Base-by-base conservation (phyloP, 2,329 filamentous ascomycete genomes). In the Coleophoma eucalyptorum region DNA sequence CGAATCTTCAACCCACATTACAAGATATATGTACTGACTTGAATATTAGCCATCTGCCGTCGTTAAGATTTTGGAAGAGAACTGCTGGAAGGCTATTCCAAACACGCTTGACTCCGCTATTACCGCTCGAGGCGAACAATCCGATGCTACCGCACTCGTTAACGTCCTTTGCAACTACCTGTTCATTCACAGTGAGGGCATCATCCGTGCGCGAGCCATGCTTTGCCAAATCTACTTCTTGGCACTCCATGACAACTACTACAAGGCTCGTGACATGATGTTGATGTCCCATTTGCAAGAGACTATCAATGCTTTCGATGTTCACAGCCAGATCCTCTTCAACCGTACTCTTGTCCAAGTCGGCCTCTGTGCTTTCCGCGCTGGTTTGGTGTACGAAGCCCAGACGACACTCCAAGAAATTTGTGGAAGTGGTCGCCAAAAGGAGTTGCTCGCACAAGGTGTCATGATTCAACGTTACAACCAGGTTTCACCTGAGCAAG, bases 201-300 rank as follows among this genome's bases (percentile, higher is more conserved):
- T 99, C 64, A 92, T 97, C 65, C 87, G 93, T 58, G 95, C 93
- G 53, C 87, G 94, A 53, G 93, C 94, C 43, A 97, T 99, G 92
- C 81, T 99, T 55, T 97, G 90, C 79, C 91, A 97, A 74, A 94
- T 99, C 57, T 99, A 99, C 78, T 96, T 96, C 84, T 80, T 97
- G 62, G 94, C 94, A 46, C 82, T 99, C 48, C 94, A 99, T 73
- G 92, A 97, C 73, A 87, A 96, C 64, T 99, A 97, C 80, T 97
- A 96, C 81, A 90, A 89, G 73, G 89, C 94, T 65, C 89, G 94
- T 60, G 95, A 99, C 72, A 93, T 99, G 88, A 96, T 97, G 87
- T 84, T 99, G 71, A 99, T 99, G 91, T 99, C 94, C 16, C 94
- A 99, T 76, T 78, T 99, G 67, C 93, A 97, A 68, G 94, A 99